phyloP scores from a whole-genome alignment of 768 basidiomycete species.

The Macrolepiota albuminosa region DNA sequence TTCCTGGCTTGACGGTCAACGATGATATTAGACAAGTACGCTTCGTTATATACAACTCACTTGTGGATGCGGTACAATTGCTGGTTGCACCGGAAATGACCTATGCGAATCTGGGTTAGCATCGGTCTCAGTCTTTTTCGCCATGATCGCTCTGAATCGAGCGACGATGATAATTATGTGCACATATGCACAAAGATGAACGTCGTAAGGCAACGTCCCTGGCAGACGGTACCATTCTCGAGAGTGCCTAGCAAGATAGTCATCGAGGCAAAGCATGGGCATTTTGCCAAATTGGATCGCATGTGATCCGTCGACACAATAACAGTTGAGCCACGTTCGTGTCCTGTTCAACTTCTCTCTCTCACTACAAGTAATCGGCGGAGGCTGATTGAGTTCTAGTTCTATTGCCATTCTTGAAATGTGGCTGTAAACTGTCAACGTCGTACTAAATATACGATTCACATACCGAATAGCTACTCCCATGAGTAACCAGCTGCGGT shows the following conservation, averaged over 20 bases:
- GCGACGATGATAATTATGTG: slow-evolving; percentile 47
- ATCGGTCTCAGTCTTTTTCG: slow-evolving; percentile 1
- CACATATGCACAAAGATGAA: slow-evolving; percentile 49
- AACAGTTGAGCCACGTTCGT: slow-evolving; percentile 73
- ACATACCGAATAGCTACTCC: slow-evolving; percentile 62
- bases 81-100: neutral
- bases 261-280: slow-evolving; percentile 59
- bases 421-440: neutral
- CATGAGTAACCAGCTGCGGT: slow-evolving; percentile 68
- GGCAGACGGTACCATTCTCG: slow-evolving; percentile 43
- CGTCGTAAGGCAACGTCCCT: slow-evolving; percentile 35
- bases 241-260: slow-evolving; percentile 50
- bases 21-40: neutral
- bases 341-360: slow-evolving; percentile 67
- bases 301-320: slow-evolving; percentile 69
- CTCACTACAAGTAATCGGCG: slow-evolving; percentile 44
- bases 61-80: neutral
- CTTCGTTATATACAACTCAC: slow-evolving; percentile 1
- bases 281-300: slow-evolving; percentile 76
- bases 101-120: neutral
- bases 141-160: slow-evolving; percentile 31
- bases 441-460: neutral
- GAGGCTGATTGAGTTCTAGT: slow-evolving; percentile 58
- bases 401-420: slow-evolving; percentile 61
- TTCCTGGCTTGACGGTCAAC: slow-evolving; percentile 20